Evolutionary conservation across 2,329 filamentous ascomycete species (phyloP), one percentile per base, ranked within the genome.

Genomic region (Phialocephala sp.): DNA sequence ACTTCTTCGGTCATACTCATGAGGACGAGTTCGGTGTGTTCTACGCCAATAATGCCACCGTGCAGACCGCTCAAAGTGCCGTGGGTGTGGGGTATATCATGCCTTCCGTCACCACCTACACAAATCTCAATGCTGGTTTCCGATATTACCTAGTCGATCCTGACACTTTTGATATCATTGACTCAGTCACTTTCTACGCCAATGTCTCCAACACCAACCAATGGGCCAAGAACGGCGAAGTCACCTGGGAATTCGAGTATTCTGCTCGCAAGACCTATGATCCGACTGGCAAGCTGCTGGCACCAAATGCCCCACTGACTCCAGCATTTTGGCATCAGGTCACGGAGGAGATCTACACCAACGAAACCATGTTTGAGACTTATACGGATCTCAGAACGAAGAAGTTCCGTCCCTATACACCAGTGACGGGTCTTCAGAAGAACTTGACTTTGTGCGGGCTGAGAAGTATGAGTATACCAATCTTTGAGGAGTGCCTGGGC

Each of bases 311-410:
- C 18, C 59, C 59, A 11, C n/a, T 60, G 6, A 43, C 59, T 43
- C 22, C 59, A 37, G 45, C 59, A 14, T 60, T 60, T n/a, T 60
- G 59, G 59, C 59, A 60, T 52, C 41, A 60, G 11, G 59, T 60
- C 32, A 60, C 59, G 8, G 59, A 60, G 32, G 8, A 60, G 43
- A 60, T 60, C 15, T 43, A 15, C 41, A 43, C 12, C n/a, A 59
- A 59, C 27, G 20, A 59, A 37, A 35, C 57, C 6, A 45, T 59
- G 57, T 59, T 27, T 32, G 57, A 43, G 20, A 59, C 36, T 20
- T 59, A 59, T 35, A 59, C 37, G 15, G 57, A 59, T 59, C 24
- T 59, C 8, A 43, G 57, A 24, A 59, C 37, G 8, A 59, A 59
- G 57, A 59, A 59, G 39, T 59, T 59, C 27, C 39, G 57, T 15